phyloP scores from a whole-genome alignment of 352 stramenopile species.

The Phytophthora aleatoria region DNA sequence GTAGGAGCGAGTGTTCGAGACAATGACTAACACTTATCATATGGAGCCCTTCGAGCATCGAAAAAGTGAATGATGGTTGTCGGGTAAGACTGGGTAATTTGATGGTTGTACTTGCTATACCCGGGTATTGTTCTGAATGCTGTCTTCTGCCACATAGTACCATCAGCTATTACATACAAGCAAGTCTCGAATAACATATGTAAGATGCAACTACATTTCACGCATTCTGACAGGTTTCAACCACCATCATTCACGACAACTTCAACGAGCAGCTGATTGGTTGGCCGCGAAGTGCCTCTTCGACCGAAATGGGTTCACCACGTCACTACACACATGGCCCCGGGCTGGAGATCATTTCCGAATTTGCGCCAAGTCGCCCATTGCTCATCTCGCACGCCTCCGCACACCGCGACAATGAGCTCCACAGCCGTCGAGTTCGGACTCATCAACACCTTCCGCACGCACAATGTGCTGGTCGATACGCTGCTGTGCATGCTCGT shows the following conservation, averaged over 20 bases:
- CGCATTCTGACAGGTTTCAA: slow-evolving; percentile 17
- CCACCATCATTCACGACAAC: slow-evolving; percentile 31
- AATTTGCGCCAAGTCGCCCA: slow-evolving; percentile 17
- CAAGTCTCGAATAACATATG: background rate
- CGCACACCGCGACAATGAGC: slow-evolving; percentile 23
- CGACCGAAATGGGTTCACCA: slow-evolving; percentile 20
- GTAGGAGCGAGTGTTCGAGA: no score
- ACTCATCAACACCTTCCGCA: slow-evolving; percentile 61
- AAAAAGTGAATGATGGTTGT: slow-evolving; percentile 1
- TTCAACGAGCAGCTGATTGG: slow-evolving; percentile 21
- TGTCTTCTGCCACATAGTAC: background rate
- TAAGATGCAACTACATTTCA: background rate
- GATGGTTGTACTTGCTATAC: background rate
- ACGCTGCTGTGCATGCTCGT: slow-evolving; percentile 64
- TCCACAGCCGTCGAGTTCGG: slow-evolving; percentile 54
- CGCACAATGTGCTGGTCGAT: slow-evolving; percentile 54
- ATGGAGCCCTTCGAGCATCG: background rate
- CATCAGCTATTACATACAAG: background rate
- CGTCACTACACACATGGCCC: slow-evolving; percentile 9
- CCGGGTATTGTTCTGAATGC: background rate
- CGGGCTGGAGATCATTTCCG: slow-evolving; percentile 10
- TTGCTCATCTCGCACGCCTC: background rate
- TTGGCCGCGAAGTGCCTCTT: slow-evolving; percentile 2
- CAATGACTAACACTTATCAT: background rate
- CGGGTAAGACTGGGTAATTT: background rate